phyloP scores from a whole-genome alignment of 2,329 filamentous ascomycete genomes.

The Cercospora sesami region DNA sequence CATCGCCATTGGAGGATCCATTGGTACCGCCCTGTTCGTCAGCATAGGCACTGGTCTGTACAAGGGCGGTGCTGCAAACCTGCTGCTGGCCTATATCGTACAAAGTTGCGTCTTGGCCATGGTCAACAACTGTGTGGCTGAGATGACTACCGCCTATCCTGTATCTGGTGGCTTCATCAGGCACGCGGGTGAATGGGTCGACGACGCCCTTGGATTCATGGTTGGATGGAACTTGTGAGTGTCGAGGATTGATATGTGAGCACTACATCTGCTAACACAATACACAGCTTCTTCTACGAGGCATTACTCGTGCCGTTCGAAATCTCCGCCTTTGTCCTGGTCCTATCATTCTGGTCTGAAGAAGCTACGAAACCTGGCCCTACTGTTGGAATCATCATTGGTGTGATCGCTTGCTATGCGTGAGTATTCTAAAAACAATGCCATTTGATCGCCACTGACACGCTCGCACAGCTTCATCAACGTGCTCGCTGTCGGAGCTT shows the following conservation, averaged over 20 bases:
- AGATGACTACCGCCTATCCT: constrained; percentile 65
- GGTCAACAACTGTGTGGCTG: constrained; percentile 66
- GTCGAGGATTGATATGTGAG: neutral
- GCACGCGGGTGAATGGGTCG: constrained; percentile 63
- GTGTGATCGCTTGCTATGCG: constrained; percentile 46
- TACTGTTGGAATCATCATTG: constrained; percentile 39
- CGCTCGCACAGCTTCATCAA: constrained; percentile 41
- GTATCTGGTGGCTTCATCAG: constrained; percentile 65
- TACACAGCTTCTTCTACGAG: constrained; percentile 46
- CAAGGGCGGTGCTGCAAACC: constrained; percentile 52
- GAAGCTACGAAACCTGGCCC: constrained; percentile 43
- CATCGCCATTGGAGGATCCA: constrained; percentile 41
- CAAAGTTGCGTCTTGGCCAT: constrained; percentile 59
- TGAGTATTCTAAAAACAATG: constrained; percentile 29
- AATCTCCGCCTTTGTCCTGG: constrained; percentile 48
- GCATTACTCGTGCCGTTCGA: constrained; percentile 54
- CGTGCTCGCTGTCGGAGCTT: constrained; percentile 48
- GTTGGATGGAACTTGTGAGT: constrained; percentile 31
- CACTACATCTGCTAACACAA: neutral
- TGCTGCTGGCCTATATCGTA: constrained; percentile 60
- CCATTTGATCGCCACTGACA: constrained; percentile 22
- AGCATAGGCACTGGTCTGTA: constrained; percentile 59
- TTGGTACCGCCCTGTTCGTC: constrained; percentile 40
- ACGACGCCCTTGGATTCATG: constrained; percentile 62
- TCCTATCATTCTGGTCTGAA: constrained; percentile 42